Evolutionary conservation across 257 asterid genomes (phyloP), one percentile per base, ranked within the genome.

Genomic region (Lavandula angustifolia): DNA sequence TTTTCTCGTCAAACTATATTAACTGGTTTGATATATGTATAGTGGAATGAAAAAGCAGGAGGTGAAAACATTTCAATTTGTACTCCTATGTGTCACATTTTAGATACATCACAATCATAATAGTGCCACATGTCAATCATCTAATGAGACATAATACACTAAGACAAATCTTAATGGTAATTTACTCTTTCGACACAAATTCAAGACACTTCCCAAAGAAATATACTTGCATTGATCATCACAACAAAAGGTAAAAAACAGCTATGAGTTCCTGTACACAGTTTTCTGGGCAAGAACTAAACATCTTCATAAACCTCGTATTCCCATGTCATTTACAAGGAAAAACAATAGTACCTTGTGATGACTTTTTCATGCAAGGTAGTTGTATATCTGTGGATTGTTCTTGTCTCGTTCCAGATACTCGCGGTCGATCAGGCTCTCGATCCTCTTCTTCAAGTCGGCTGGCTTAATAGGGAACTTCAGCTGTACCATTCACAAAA

Each of bases 401-500:
- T 49, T 87, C 64, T 89, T 92, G 85, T 92, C 98, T 0, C 98
- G 85, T 66, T 92, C 98, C 65, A 92, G 76, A 71, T 89, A 92
- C 81, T 92, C 98, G 74, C 98, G 75, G 70, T 92, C 99, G 56
- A 92, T 92, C 44, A 92, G 87, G 80, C 97, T 89, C 75, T 89
- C 99, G 51, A 92, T 92, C 80, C 99, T 78, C 71, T 92, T 92
- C 95, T 92, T 92, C 95, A 92, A 75, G 76, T 92, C 99, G 0
- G 94, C 92, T 18, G 97, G 99, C 81, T 92, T 92, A 76, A 92
- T 89, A 5, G 99, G 99, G 62, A 92, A 92, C 73, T 92, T 92
- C 64, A 92, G 96, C 99, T 92, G 97, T 34, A 60, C 27, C 27
- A 22, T 22, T 22, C 27, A 22, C 27, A 22, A 22, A 22, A 22